Evolutionary conservation across 2,329 filamentous ascomycete species (phyloP).

Genomic region (Epichloe bromicola): DNA sequence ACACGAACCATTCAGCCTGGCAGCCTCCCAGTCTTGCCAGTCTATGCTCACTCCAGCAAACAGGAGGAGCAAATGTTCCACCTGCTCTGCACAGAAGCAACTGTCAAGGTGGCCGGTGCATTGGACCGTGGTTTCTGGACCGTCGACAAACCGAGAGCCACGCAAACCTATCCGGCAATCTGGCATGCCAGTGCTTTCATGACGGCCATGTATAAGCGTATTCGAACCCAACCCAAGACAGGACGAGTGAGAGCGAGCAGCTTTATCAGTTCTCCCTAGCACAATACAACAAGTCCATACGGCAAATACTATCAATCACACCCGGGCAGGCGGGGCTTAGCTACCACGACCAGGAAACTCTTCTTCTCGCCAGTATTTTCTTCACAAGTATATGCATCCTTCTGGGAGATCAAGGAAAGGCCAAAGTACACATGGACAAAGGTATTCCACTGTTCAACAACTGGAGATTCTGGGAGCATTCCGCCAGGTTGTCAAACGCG

Average conservation of each 20-base stretch:
- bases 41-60: not conserved
- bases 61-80: constrained; percentile 7
- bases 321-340: not conserved
- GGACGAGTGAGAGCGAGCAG: constrained; percentile 13
- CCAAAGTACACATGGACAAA: constrained; percentile 5
- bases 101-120: not conserved
- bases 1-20: not conserved
- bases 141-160: constrained; percentile 2
- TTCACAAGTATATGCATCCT: constrained; percentile 8
- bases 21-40: not conserved
- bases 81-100: constrained; percentile 5
- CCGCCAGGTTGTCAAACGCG: not conserved
- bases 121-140: constrained; percentile 7
- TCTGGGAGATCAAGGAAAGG: constrained; percentile 6
- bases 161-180: constrained; percentile 4
- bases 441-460: constrained; percentile 6
- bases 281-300: constrained; percentile 8
- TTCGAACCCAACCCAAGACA: constrained; percentile 11
- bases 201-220: constrained; percentile 7
- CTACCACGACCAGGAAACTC: constrained; percentile 4
- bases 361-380: constrained; percentile 8
- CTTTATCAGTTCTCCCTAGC: constrained; percentile 6
- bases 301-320: constrained; percentile 5
- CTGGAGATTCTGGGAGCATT: constrained; percentile 7
- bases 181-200: constrained; percentile 5